Evolutionary conservation across 2,329 filamentous ascomycete species (phyloP), one percentile per base, ranked within the genome.

Genomic region (Claviceps paspali): DNA sequence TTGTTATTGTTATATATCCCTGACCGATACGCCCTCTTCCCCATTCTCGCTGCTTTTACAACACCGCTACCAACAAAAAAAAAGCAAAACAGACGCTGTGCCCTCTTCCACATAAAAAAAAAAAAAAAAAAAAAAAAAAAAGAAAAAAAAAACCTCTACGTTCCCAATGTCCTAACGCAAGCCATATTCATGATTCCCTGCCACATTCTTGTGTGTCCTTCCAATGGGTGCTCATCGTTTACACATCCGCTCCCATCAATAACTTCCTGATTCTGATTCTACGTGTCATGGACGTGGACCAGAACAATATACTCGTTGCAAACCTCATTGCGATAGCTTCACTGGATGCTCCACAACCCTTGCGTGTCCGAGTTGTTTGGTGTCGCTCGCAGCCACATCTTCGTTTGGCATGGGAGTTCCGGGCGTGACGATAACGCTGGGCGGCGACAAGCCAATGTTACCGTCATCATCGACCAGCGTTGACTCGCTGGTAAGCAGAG

Each of bases 281-380:
- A 5, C 21, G 21, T 5, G 5, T 8, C 5, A 8, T 22, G 5
- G 21, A 8, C 21, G 21, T n/a, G 8, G 21, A 5, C 21, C 21
- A 22, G 8, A 22, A 22, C 8, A 22, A 22, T 22, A 22, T 8
- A 22, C 5, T 8, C 8, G 21, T 22, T 22, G 21, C 21, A 22
- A 33, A 18, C 27, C 18, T 49, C 52, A 62, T 36, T 57, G 60
- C 21, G 53, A 51, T 4, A 61, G 44, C 29, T 58, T 49, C 4
- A 50, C 49, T 18, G 52, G 44, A 29, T 50, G 50, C 42, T 63
- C 59, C 12, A 56, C 47, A 10, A 59, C 46, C n/a, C 50, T 52
- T 5, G 61, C 50, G 34, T 56, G 52, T 6, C 62, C 64, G 5
- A 68, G 52, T 38, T 61, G 60, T 52, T 70, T 70, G 4, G 54